Base-by-base conservation (phyloP, 1,284 basidiomycete genomes). In the Ceratobasidium papillatum region DNA sequence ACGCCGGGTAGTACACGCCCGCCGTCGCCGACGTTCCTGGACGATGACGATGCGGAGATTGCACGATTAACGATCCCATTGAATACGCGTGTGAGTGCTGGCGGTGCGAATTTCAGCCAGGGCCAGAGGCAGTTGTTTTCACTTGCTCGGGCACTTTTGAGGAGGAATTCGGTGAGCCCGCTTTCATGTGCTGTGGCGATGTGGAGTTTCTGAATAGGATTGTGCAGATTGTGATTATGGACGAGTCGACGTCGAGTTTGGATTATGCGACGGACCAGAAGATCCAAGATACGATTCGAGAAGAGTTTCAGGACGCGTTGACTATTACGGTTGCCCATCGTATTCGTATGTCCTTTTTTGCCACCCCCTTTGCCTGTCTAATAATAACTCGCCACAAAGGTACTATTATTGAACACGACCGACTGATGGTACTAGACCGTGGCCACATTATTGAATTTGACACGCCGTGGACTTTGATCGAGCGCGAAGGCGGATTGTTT, bases 201-300 rank as follows among this genome's bases (percentile, higher is more conserved):
- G 22, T 32, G 41, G 11, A n/a, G 19, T 3, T 17, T 25, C 25
- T 27, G 36, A 36, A 12, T 22, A 11, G n/a, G n/a, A 11, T 45
- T 47, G 7, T 17, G 25, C 30, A 73, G 52, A 75, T 75, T 61
- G 52, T 75, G 32, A 69, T 66, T 43, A 69, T 68, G 74, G 64
- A 59, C 27, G 94, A 96, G 81, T 92, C 85, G 8, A 94, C 92
- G 0, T 91, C 91, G 4, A 90, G 91, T 76, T 90, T 94, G 54
- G 92, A 94, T 81, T 86, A 87, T 25, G 84, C 85, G 25, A 86
- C 93, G 9, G 77, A 77, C 49, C 56, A 64, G 25, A 61, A 68
- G 86, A 92, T 97, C 73, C 94, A 95, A 82, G 83, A 84, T 65
- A 93, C 93, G 1, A 91, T 96, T 74, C 88, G 92, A 45, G 88